phyloP scores from a whole-genome alignment of 148 eudicot genomes.

The Drosera capensis region DNA sequence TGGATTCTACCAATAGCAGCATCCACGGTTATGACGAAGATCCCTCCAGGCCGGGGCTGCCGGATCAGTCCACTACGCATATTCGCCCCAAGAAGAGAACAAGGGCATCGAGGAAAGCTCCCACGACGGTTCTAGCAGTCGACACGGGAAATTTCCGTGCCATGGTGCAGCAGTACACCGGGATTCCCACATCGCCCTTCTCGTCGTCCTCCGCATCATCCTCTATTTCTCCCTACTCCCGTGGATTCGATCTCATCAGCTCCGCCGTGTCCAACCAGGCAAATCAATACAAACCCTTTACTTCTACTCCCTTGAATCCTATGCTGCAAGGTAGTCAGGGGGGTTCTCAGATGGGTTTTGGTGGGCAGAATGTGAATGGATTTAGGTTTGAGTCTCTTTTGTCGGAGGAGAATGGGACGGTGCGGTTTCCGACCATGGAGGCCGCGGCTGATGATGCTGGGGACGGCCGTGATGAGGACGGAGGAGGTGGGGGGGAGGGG shows the following conservation, averaged over 20 bases:
- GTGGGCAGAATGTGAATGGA: too few relatives aligned
- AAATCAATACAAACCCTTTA: too few relatives aligned
- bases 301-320: too few relatives aligned
- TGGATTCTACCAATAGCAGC: too few relatives aligned
- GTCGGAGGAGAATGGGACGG: too few relatives aligned
- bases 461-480: neutral
- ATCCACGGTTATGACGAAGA: too few relatives aligned
- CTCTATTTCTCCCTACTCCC: slow-evolving; percentile 2
- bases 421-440: neutral
- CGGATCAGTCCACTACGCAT: neutral
- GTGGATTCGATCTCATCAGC: slow-evolving; percentile 10
- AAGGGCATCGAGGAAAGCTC: slow-evolving; percentile 71
- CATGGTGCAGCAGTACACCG: slow-evolving; percentile 93
- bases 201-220: slow-evolving; percentile 2
- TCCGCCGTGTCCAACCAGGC: too few relatives aligned
- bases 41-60: too few relatives aligned
- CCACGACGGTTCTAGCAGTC: slow-evolving; percentile 76
- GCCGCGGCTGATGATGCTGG: too few relatives aligned
- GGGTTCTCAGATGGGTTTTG: too few relatives aligned
- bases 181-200: slow-evolving; percentile 57
- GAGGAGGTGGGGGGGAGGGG: neutral
- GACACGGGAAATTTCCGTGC: slow-evolving; percentile 83
- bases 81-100: slow-evolving; percentile 54
- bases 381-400: too few relatives aligned
- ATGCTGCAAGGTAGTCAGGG: too few relatives aligned